A percentile compares a stretch with the other conserved stretches of the same genome.
Evolutionary conservation across 371 early-diverging fungal species (phyloP).

Genomic region (Vairimorpha necatrix): DNA sequence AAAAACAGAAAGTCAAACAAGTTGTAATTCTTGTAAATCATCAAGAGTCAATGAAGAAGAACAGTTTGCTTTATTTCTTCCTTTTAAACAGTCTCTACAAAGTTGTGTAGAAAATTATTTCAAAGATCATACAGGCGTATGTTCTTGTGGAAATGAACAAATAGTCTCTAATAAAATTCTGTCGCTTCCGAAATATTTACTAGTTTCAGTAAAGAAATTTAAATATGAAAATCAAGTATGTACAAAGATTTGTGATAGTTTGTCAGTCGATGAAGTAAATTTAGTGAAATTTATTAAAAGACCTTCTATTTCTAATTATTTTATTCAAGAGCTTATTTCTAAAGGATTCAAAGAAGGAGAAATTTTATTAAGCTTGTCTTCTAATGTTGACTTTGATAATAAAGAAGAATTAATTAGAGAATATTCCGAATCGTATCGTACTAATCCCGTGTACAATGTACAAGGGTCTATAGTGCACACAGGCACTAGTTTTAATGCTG

Average conservation of each 20-base stretch:
- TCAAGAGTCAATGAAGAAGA: neutral
- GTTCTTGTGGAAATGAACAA: conserved; percentile 28
- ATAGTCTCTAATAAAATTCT: conserved; percentile 1
- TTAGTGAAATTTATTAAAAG: conserved; percentile 3
- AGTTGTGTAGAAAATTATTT: conserved; percentile 32
- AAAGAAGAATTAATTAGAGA: neutral
- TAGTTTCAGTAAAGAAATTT: conserved; percentile 18
- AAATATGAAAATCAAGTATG: neutral
- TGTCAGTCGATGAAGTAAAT: conserved; percentile 19
- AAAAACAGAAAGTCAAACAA: conserved; percentile 14
- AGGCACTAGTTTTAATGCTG: conserved; percentile 27
- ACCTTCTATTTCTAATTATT: neutral
- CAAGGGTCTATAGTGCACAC: conserved; percentile 35
- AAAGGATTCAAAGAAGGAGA: conserved; percentile 7
- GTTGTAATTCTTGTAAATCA: conserved; percentile 30
- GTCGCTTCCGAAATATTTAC: conserved; percentile 16
- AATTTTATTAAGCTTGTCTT: neutral
- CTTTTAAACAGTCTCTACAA: conserved; percentile 23
- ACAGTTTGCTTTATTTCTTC: conserved; percentile 2
- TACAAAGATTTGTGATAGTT: conserved; percentile 7
- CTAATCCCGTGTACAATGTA: conserved; percentile 10
- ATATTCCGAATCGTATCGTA: neutral
- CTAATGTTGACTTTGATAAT: neutral
- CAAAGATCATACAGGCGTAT: neutral
- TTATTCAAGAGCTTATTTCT: conserved; percentile 1